These are phyloP conservation scores for Cicer chorassanicum DNA, from an alignment of 306 rosid genomes.

Conservation along the genomic window DNA sequence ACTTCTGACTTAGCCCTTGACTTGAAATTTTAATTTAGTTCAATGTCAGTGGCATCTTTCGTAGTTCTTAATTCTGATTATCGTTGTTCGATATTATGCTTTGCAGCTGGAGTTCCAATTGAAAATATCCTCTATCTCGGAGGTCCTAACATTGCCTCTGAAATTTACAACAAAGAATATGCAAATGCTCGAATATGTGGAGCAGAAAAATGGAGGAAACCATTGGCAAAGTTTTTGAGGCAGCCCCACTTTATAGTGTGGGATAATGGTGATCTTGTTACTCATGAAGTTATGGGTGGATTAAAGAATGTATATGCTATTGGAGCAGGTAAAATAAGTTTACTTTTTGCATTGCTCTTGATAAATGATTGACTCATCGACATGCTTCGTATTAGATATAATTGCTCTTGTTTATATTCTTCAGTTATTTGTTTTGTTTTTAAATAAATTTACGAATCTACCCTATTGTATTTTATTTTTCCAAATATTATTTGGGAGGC, in stretches of 20 bases:
- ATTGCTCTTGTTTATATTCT: background rate
- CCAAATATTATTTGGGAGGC: constrained; percentile 16
- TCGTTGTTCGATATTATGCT: constrained; percentile 26
- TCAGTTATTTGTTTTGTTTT: background rate
- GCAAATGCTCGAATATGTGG: constrained; percentile 98
- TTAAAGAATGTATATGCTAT: constrained; percentile 95
- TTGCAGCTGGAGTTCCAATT: constrained; percentile 81
- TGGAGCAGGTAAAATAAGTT: constrained; percentile 82
- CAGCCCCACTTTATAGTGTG: constrained; percentile 92
- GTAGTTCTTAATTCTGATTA: constrained; percentile 8
- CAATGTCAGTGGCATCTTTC: background rate
- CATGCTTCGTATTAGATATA: background rate
- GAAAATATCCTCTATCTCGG: constrained; percentile 96
- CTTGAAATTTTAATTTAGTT: background rate
- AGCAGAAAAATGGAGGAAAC: constrained; percentile 90
- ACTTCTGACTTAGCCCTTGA: background rate
- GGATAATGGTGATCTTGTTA: constrained; percentile 96
- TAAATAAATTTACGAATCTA: background rate
- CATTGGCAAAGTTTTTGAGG: constrained; percentile 86
- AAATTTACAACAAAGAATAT: constrained; percentile 89
- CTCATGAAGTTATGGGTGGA: constrained; percentile 99
- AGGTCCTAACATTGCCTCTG: constrained; percentile 97
- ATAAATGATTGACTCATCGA: background rate
- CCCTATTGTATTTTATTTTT: background rate
- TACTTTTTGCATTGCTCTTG: background rate